Conservation (phyloP, 805 yeast species). For the Kazachstania bromeliacearum region DNA sequence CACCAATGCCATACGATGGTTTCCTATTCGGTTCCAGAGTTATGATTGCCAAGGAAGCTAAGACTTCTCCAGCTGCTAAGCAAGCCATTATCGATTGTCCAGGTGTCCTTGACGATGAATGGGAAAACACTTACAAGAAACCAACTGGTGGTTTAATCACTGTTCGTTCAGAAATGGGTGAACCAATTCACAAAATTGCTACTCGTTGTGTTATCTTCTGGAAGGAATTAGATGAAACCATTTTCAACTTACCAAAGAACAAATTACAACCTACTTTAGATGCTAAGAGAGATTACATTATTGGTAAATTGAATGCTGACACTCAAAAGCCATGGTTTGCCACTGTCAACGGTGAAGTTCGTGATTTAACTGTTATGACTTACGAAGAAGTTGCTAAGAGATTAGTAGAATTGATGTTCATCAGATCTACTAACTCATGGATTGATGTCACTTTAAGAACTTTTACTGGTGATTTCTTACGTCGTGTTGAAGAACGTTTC, state of each 20-base stretch:
- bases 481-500: conserved; percentile 96
- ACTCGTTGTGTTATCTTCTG: conserved; percentile 96
- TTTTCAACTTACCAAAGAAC: conserved; percentile 84
- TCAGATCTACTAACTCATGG: conserved; percentile 73
- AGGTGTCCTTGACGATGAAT: conserved; percentile 79
- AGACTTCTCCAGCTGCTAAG: conserved; percentile 90
- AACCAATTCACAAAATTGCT: conserved; percentile 97
- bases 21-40: conserved; percentile 91
- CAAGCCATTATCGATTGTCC: conserved; percentile 80
- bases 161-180: conserved; percentile 98
- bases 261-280: conserved; percentile 72
- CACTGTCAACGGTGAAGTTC: conserved; percentile 55
- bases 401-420: conserved; percentile 80
- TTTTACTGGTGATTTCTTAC: conserved; percentile 75
- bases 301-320: conserved; percentile 79
- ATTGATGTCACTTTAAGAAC: conserved; percentile 78
- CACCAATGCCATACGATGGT: conserved; percentile 99
- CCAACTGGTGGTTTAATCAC: conserved; percentile 97
- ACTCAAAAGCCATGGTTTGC: conserved; percentile 99
- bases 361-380: conserved; percentile 93
- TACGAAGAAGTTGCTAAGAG: conserved; percentile 84
- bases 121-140: conserved; percentile 92
- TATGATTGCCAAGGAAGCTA: conserved; percentile 95
- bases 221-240: conserved; percentile 93
- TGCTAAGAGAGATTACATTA: conserved; percentile 80